Evolutionary conservation across 345 rosid species (phyloP), one percentile per base, ranked within the genome.

Genomic region (Fremontodendron californicum): DNA sequence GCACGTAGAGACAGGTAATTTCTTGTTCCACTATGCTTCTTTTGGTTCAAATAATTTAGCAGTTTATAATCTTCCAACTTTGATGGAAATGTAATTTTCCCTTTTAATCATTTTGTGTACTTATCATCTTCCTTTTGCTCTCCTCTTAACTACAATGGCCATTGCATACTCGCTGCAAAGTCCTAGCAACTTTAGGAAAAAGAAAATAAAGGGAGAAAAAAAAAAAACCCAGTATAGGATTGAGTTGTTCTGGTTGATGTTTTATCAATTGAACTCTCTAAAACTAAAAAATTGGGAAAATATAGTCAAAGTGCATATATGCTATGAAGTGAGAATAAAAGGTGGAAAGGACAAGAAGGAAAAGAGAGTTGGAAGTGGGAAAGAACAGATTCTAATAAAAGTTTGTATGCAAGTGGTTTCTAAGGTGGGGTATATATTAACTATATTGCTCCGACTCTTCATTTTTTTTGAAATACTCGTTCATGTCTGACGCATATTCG

Each of bases 321-420:
- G 74, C 74, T 48, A 29, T 29, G 74, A 58, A 48, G 25, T 68
- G 37, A 27, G 37, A 43, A 45, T 15, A 55, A 45, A 45, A 45
- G 39, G 15, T 45, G 21, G 69, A 68, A 39, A 39, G 25, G 29
- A 10, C 48, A 37, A 64, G 46, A 37, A 65, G 29, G 27, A 39
- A 68, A 27, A 25, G 35, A 16, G 37, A 29, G 40, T 70, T 70
- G 42, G 58, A 70, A 45, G 74, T 48, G 74, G 58, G 40, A 48
- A 18, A 48, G 74, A 70, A 69, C 73, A 69, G n/a, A 69, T 69
- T 69, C 73, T 69, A 45, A 48, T 48, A n/a, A n/a, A n/a, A n/a
- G n/a, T 70, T 48, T 8, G 25, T 29, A 13, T 46, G 40, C 1
- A 27, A 46, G 35, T 42, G 70, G 19, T 58, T 64, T 64, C 6